A percentile compares a stretch with the other conserved stretches of the same genome.
Conservation (phyloP, 129 eudicot species). For the Centaurea solstitialis region DNA sequence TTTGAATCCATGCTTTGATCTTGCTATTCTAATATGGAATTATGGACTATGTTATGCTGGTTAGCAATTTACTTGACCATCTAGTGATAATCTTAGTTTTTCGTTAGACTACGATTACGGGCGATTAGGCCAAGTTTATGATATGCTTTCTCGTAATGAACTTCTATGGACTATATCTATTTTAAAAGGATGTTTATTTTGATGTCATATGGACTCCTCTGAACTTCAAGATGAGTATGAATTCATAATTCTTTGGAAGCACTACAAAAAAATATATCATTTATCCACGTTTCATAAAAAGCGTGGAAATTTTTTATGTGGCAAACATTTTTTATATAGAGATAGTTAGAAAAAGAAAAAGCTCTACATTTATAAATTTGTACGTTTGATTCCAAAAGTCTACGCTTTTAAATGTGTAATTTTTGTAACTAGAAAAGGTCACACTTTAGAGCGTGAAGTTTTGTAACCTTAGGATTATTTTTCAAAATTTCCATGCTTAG, state of each 20-base stretch:
- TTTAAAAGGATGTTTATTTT: background rate
- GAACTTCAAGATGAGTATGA: background rate
- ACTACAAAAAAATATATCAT: no score
- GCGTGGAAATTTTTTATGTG: no score
- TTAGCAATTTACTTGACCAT: background rate
- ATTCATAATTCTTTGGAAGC: background rate
- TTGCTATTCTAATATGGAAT: background rate
- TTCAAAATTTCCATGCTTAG: no score
- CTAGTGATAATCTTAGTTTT: background rate
- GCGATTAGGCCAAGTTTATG: background rate
- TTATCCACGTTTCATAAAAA: no score
- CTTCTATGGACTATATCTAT: background rate
- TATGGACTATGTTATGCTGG: background rate
- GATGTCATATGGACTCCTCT: background rate
- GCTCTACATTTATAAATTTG: no score
- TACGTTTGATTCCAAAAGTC: no score
- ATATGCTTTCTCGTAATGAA: background rate
- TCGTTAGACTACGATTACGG: background rate
- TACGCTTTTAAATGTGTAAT: no score
- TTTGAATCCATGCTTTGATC: background rate
- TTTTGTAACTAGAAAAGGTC: no score
- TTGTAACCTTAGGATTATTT: no score
- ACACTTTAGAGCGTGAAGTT: no score
- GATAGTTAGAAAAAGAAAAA: no score
- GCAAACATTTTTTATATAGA: no score